Base-by-base conservation (phyloP, 129 eudicot species). In the Escallonia rubra region DNA sequence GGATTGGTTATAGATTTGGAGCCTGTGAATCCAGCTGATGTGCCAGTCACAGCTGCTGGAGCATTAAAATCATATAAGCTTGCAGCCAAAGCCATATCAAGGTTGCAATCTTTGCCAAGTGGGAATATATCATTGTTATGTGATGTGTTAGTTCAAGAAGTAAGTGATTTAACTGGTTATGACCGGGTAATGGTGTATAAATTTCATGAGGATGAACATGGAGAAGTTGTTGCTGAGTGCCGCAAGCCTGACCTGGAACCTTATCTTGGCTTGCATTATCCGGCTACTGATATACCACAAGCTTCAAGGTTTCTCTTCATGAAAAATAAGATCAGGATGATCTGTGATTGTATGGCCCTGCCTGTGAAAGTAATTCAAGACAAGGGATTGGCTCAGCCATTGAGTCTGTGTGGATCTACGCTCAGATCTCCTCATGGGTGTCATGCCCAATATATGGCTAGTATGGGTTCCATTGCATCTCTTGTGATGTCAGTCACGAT, bases 211-310 rank as follows among this genome's bases (percentile, higher is more conserved):
- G 97, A 90, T 53, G 92, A 87, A 67, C 97, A 90, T 39, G 97
- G 97, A 40, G 97, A 90, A 62, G 95, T 90, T 57, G 57, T 90
- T 48, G 89, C 97, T 0, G 97, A 90, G 75, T 76, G 79, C 40
- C 72, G 69, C 8, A 80, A 75, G 65, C 79, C 82, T 34, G 91
- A 76, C 9, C 73, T 85, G 8, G 97, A 87, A 41, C 90, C 95
- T 9, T 90, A 87, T 85, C 86, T 90, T 43, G 97, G 97, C 42
- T 74, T 90, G 66, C 97, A 90, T 73, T 90, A 90, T 60, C 97
- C 97, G 8, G 91, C 97, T 7, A 90, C 97, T 2, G 97, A 90
- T 80, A 85, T 90, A 57, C 97, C 97, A 10, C 97, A 90, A 74
- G 97, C 97, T 72, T 84, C 97, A 23, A 80, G 97, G 40, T 90